Base-by-base conservation (phyloP, 2,329 filamentous ascomycete genomes). In the Metarhizium humberi region DNA sequence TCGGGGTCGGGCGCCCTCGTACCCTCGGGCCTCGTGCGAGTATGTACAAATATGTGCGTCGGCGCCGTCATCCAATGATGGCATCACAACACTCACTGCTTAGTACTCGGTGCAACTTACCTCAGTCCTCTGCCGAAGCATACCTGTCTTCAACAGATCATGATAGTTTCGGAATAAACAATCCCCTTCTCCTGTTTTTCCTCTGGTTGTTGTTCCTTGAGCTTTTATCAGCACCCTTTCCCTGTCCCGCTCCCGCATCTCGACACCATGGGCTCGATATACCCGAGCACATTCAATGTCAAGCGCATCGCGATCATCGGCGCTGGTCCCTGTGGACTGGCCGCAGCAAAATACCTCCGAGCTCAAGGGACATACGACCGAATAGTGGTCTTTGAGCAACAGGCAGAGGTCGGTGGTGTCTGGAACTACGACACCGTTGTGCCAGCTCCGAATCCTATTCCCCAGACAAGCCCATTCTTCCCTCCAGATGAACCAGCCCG, bases 351-450 rank as follows among this genome's bases (percentile, higher is more conserved):
- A 77, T 92, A 92, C 65, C 77, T 96, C 18, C 68, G 81, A 11
- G 89, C 87, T 0, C 90, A 86, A 77, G 65, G 75, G 42, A 60
- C 68, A 1, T 94, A 94, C 64, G 73, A 83, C 13, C 79, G 75
- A 34, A 85, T 97, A 57, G 81, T 85, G 57, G 71, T 96, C 43
- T 95, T 88, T 64, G 94, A 97, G 70, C 90, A 96, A 70, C 85
- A 90, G 60, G 74, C 78, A 48, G 78, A 82, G 50, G 80, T 87
- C 6, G 92, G 91, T 56, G 92, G 94, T 2, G 82, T 94, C 10
- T 97, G 92, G 92, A 87, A 90, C 64, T 91, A 95, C 69, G 85
- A 79, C 59, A 73, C 75, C 32, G 70, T 68, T 57, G 77, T 69
- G 55, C 75, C 67, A 58, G 78, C 62, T 61, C 73, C 66, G 57